phyloP scores from a whole-genome alignment of 2,329 filamentous ascomycete species.

The Rutstroemia sp. region DNA sequence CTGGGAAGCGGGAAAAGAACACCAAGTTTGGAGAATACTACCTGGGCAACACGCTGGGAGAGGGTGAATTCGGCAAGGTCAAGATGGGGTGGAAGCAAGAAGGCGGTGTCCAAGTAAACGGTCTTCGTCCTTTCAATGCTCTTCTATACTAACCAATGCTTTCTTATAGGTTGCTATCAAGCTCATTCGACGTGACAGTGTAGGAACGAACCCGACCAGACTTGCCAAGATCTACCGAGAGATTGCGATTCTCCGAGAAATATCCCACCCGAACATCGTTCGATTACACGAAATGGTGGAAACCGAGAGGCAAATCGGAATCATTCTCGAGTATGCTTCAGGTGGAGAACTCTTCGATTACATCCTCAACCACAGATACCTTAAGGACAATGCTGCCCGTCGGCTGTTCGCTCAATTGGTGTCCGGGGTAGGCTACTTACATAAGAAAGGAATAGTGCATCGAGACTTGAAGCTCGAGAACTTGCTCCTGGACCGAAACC shows the following conservation, averaged over 20 bases:
- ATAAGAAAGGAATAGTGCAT: constrained; percentile 98
- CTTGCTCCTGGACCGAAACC: constrained; percentile 85
- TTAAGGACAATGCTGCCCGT: constrained; percentile 88
- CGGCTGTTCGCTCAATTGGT: constrained; percentile 91
- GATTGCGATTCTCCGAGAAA: constrained; percentile 79
- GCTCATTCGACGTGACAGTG: constrained; percentile 83
- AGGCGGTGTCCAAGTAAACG: constrained; percentile 68
- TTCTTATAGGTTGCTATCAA: constrained; percentile 82
- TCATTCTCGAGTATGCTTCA: constrained; percentile 96
- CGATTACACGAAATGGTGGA: constrained; percentile 97
- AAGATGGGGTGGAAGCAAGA: constrained; percentile 98
- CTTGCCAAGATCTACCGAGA: constrained; percentile 97
- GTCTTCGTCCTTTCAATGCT: background rate
- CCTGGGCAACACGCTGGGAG: constrained; percentile 88
- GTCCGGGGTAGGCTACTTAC: constrained; percentile 92
- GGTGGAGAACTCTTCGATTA: constrained; percentile 97
- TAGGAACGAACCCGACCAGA: constrained; percentile 81
- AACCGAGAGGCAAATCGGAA: constrained; percentile 93
- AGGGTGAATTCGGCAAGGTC: constrained; percentile 98
- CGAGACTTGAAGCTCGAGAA: constrained; percentile 96
- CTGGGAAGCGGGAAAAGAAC: constrained; percentile 56
- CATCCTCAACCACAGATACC: constrained; percentile 91
- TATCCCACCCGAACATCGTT: constrained; percentile 95
- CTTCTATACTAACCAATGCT: background rate
- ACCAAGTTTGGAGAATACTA: constrained; percentile 95